Conservation (phyloP, 441 rosid genomes). For the Populus trichocarpa region DNA sequence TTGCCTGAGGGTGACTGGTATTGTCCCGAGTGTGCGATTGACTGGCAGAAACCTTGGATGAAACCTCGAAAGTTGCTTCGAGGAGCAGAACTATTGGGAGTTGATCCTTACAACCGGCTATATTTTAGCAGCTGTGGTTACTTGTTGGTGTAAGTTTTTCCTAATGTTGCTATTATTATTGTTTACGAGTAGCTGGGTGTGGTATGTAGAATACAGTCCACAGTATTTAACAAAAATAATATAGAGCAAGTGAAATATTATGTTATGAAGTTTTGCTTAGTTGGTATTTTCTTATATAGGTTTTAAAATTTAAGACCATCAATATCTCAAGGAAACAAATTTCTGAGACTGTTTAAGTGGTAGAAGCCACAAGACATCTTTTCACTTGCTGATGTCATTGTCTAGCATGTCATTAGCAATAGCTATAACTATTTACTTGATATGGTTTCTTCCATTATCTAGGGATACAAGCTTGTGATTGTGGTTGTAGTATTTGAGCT, state of each 20-base stretch:
- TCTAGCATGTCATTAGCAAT: background rate
- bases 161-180: background rate
- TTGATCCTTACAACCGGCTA: constrained; percentile 67
- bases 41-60: constrained; percentile 52
- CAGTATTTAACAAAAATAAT: background rate
- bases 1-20: constrained; percentile 96
- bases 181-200: background rate
- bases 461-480: background rate
- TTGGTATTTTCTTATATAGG: background rate
- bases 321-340: background rate
- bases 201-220: background rate
- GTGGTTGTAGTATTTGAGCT: background rate
- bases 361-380: background rate
- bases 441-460: background rate
- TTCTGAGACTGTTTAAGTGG: background rate
- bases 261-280: background rate
- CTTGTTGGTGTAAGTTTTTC: constrained; percentile 85
- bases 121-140: constrained; percentile 88
- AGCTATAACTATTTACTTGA: background rate
- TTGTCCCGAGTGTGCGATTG: constrained; percentile 82
- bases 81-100: constrained; percentile 81
- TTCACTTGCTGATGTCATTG: background rate
- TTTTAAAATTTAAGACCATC: no score
- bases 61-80: constrained; percentile 58
- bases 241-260: background rate